A percentile compares a stretch with the other conserved stretches of the same genome.
These are phyloP conservation scores for Mucor lusitanicus DNA, from an alignment of 371 early-diverging fungal genomes.

Conservation along the genomic window DNA sequence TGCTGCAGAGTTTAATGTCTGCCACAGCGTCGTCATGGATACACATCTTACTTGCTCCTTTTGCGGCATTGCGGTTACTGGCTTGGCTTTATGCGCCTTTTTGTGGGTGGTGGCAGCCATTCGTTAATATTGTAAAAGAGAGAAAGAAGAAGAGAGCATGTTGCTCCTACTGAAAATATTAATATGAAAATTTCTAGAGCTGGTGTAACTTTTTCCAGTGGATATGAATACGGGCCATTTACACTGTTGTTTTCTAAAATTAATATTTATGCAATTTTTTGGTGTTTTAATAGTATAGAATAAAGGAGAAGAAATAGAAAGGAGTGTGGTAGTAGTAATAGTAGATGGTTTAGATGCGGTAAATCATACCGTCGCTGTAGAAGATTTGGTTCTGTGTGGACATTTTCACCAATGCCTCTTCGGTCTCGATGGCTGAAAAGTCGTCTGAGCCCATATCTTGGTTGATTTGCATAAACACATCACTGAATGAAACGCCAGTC, in stretches of 20 bases:
- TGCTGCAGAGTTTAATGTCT: background rate
- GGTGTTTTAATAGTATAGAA: slow-evolving; percentile 1
- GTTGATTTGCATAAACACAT: slow-evolving; percentile 49
- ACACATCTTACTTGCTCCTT: slow-evolving; percentile 10
- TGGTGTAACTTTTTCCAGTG: background rate
- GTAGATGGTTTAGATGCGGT: slow-evolving; percentile 21
- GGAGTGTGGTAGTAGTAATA: background rate
- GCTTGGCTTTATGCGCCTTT: slow-evolving; percentile 1
- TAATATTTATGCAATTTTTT: background rate
- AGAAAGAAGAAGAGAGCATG: background rate
- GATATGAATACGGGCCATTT: background rate
- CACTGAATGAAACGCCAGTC: background rate
- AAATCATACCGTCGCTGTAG: slow-evolving; percentile 66
- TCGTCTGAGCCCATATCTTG: slow-evolving; percentile 22
- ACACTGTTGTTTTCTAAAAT: background rate
- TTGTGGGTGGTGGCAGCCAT: slow-evolving; percentile 10
- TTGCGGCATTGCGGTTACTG: background rate
- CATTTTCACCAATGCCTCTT: slow-evolving; percentile 46
- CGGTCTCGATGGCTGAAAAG: slow-evolving; percentile 29
- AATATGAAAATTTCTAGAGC: background rate
- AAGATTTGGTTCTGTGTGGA: slow-evolving; percentile 70
- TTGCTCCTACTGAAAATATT: background rate
- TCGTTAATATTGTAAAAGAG: background rate
- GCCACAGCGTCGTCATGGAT: background rate
- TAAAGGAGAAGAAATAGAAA: background rate